These are phyloP conservation scores for Apiotrichum laibachii DNA, from an alignment of 1,284 basidiomycete species.

Conservation along the genomic window DNA sequence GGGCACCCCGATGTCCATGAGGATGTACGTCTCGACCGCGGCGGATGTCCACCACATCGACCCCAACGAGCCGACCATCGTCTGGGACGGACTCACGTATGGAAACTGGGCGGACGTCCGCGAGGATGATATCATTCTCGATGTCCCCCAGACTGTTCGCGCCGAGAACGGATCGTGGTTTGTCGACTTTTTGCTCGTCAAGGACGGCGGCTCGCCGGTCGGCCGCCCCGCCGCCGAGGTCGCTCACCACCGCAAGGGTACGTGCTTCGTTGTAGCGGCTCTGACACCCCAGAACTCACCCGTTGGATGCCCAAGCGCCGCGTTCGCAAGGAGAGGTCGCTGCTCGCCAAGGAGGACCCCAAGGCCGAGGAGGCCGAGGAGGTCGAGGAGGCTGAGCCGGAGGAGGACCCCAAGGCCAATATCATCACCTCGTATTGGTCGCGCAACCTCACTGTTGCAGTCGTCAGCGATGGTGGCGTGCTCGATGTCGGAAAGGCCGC, in stretches of 20 bases:
- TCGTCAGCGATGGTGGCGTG: constrained; percentile 67
- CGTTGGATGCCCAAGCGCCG: constrained; percentile 72
- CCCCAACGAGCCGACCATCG: constrained; percentile 33
- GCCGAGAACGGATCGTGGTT: constrained; percentile 69
- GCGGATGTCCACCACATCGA: constrained; percentile 53
- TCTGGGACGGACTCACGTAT: constrained; percentile 77
- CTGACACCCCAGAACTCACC: constrained; percentile 65
- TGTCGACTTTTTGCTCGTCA: constrained; percentile 78
- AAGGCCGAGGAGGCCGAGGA: background rate
- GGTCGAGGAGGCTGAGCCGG: constrained; percentile 16
- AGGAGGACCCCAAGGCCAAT: constrained; percentile 17
- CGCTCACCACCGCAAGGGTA: constrained; percentile 77
- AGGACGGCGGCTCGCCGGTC: constrained; percentile 59
- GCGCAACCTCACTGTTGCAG: constrained; percentile 80
- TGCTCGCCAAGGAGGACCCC: constrained; percentile 1
- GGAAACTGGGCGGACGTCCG: constrained; percentile 73
- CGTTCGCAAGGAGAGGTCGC: constrained; percentile 57
- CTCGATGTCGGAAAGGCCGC: constrained; percentile 64
- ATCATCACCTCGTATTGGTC: constrained; percentile 71
- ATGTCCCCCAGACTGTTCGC: constrained; percentile 71
- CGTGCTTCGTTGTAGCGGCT: constrained; percentile 39
- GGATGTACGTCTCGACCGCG: constrained; percentile 64
- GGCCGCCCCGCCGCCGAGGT: constrained; percentile 61
- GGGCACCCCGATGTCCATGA: constrained; percentile 57
- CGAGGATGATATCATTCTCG: constrained; percentile 63